Evolutionary conservation across 1,139 yeast species (phyloP), one percentile per base, ranked within the genome.

Genomic region (Protomyces gravidus): DNA sequence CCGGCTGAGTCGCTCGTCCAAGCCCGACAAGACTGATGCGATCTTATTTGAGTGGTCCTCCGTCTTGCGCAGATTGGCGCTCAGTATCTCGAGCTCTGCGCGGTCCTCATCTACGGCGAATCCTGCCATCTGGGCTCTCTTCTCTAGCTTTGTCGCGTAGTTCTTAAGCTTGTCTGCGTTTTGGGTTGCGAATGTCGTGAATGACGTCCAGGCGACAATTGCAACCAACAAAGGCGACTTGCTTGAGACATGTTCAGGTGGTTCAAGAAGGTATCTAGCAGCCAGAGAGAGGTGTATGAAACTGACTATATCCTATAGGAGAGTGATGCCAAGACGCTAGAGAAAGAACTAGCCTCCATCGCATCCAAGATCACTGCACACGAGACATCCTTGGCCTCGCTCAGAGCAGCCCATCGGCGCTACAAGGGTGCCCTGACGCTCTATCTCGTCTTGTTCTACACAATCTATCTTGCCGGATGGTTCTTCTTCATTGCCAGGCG

Each of bases 41-140:
- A 60, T 58, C 15, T 33, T 46, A 2, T 46, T 7, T 5, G 62
- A 32, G 19, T 60, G 11, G 21, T 55, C 60, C 13, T 50, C 45
- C 19, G 62, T 60, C 49, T 58, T 60, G 33, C 32, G 46, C 45
- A 60, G 45, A 17, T 51, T 60, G 27, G 58, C 63, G 23, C 28
- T 53, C 13, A 60, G 42, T 15, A 60, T 58, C 28, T 59, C 62
- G 27, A 60, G 62, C 40, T 60, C 62, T 5, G 62, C 62, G n/a
- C 57, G 56, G 11, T 57, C 61, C 36, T 60, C 62, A 25, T 60
- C 62, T 13, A 60, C 51, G 6, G 51, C 42, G 23, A 36, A 36
- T 5, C 25, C 42, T 15, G 42, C 42, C 42, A 36, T 36, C 32
- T 28, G 32, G 13, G 13, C 13, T 28, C 32, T 28, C 13, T 28